Evolutionary conservation across 768 basidiomycete species (phyloP).

Genomic region (Kwoniella sp.): DNA sequence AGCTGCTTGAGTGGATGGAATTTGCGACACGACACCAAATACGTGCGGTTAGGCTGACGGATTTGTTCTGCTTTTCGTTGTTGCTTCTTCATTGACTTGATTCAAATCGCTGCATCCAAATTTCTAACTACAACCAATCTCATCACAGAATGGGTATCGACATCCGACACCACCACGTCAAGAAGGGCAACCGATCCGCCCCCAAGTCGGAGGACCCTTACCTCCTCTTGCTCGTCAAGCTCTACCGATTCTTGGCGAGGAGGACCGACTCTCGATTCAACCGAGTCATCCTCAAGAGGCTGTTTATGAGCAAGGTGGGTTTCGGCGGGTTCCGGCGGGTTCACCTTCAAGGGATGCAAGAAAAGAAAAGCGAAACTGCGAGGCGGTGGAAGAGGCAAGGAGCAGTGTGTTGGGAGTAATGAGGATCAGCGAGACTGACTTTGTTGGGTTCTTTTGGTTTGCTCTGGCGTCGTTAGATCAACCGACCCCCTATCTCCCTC

Average conservation of each 20-base stretch:
- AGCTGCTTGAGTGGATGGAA: neutral
- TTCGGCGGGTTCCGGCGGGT: too few species aligned
- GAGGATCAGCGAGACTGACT: too few species aligned
- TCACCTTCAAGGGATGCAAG: too few species aligned
- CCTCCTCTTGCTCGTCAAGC: constrained; percentile 97
- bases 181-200: constrained; percentile 89
- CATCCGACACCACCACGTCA: constrained; percentile 95
- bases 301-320: constrained; percentile 83
- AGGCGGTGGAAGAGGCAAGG: neutral
- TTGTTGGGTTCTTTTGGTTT: too few species aligned
- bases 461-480: constrained; percentile 59
- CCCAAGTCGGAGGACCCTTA: constrained; percentile 99
- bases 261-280: constrained; percentile 95
- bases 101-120: neutral
- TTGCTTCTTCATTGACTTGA: too few species aligned
- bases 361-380: neutral
- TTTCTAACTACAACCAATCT: neutral
- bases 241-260: constrained; percentile 98
- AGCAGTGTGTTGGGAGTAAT: neutral
- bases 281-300: constrained; percentile 85
- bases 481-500: constrained; percentile 93
- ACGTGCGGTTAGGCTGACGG: neutral
- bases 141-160: constrained; percentile 74
- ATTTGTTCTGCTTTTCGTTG: neutral
- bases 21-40: neutral